Evolutionary conservation across 345 rosid genomes (phyloP).

Genomic region (Reutealis trisperma): DNA sequence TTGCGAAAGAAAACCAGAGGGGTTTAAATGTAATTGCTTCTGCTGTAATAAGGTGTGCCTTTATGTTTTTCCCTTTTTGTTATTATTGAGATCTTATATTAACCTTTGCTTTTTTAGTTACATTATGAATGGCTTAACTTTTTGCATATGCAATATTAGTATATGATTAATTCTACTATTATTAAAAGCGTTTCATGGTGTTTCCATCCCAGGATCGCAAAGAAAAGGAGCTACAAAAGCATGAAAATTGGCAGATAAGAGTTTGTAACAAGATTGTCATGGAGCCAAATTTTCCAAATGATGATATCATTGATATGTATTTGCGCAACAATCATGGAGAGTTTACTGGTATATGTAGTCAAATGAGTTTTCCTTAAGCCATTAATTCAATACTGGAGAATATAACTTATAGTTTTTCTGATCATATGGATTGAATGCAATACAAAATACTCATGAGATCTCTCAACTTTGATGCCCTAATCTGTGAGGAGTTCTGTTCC

Average conservation of each 20-base stretch:
- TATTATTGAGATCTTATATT: background rate
- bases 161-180: background rate
- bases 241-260: slow-evolving; percentile 63
- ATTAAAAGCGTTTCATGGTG: background rate
- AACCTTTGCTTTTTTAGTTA: background rate
- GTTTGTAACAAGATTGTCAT: slow-evolving; percentile 65
- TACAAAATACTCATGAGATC: background rate
- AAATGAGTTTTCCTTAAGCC: background rate
- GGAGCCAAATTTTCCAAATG: slow-evolving; percentile 64
- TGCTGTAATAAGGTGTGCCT: slow-evolving; percentile 54
- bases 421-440: background rate
- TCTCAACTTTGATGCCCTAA: slow-evolving; percentile 2
- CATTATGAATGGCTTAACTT: background rate
- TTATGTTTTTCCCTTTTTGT: background rate
- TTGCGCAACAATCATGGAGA: slow-evolving; percentile 48
- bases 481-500: background rate
- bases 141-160: background rate
- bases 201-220: slow-evolving; percentile 45
- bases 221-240: slow-evolving; percentile 60
- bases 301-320: slow-evolving; percentile 67
- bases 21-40: slow-evolving; percentile 69
- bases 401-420: background rate
- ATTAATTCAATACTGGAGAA: background rate
- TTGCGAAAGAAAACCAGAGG: slow-evolving; percentile 58
- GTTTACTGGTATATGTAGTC: slow-evolving; percentile 42